Base-by-base conservation (phyloP, 441 rosid species). In the Aleurites moluccanus region DNA sequence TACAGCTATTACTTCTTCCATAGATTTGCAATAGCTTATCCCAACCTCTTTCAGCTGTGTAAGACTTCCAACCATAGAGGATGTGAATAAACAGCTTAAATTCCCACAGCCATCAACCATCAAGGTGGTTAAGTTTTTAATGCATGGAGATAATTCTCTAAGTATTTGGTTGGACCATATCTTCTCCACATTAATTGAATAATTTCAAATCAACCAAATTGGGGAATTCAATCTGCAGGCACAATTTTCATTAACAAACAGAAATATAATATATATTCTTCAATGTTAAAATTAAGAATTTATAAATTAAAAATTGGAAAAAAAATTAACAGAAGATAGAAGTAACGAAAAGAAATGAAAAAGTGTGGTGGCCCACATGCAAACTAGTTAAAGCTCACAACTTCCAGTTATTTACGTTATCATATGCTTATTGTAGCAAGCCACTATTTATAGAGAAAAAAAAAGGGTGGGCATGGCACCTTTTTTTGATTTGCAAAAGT, bases 111-210 rank as follows among this genome's bases (percentile, higher is more conserved):
- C 16, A 2, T 63, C 28, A 50, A 80, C 21, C 0, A 1, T 52
- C 67, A 80, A 70, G 10, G 0, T 65, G 60, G 60, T 74, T 6
- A 77, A 33, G 3, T 23, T 25, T 47, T 45, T 15, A 44, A 25
- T 1, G 21, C 4, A 57, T 20, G 18, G 14, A 56, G 14, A 62
- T 1, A 23, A 5, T 38, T 5, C 40, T 10, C 3, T 11, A 27
- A 28, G 20, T 35, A 30, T 30, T 30, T 70, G 67, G 6, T 27
- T 20, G 1, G 30, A 18, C 80, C 79, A 77, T 35, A 60, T 66
- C 10, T 11, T 66, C 9, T 60, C 3, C 20, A 50, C 10, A 3
- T 16, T 6, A 16, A 77, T 49, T 3, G 66, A 70, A 52, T 0
- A 80, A 4, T 0, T 9, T 15, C 73, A 77, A 2, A 0, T 64